Base-by-base conservation (phyloP, 768 basidiomycete genomes). In the Hericium rajendrae region DNA sequence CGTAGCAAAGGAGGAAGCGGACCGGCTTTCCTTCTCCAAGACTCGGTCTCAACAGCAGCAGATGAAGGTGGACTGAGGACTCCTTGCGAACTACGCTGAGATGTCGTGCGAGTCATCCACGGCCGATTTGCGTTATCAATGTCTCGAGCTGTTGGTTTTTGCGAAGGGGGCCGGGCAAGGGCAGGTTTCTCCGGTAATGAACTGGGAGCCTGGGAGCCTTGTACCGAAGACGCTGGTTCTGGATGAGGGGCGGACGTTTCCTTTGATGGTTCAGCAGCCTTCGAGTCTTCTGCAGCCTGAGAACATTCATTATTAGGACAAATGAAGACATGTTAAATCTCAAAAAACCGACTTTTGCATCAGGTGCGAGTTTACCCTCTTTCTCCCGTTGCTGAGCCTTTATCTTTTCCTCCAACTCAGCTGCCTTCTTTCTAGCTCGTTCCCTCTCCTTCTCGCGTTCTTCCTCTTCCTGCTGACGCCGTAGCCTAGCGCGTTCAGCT, bases 391-490 rank as follows among this genome's bases (percentile, higher is more conserved):
- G 57, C 52, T 60, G 68, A 50, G 71, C 73, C 59, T 79, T 82
- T 67, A 86, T 80, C 66, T 75, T 82, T 55, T 77, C 85, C 70
- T 89, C 88, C 22, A 91, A 67, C 66, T 88, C 87, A 11, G 76
- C 79, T 26, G 89, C 91, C 69, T 94, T 95, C 71, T 73, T 80
- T 59, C 81, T 77, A 13, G 92, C 93, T 15, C 92, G 77, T 64
- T 93, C 91, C 62, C 82, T 81, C 68, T 86, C 85, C 50, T 81
- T 85, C 66, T 90, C 84, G 15, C 91, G 78, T 62, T 88, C 85
- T 59, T 84, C 86, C 67, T 94, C 93, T 63, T 94, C 92, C 53
- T 86, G 79, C 64, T 89, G 85, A 50, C 90, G 75, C 55, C 92
- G 76, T 60, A 86, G 79, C 65, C 82, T 85, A 6, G 92, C 92